Base-by-base conservation (phyloP, 2,329 filamentous ascomycete species). In the Fusarium austroafricanum region DNA sequence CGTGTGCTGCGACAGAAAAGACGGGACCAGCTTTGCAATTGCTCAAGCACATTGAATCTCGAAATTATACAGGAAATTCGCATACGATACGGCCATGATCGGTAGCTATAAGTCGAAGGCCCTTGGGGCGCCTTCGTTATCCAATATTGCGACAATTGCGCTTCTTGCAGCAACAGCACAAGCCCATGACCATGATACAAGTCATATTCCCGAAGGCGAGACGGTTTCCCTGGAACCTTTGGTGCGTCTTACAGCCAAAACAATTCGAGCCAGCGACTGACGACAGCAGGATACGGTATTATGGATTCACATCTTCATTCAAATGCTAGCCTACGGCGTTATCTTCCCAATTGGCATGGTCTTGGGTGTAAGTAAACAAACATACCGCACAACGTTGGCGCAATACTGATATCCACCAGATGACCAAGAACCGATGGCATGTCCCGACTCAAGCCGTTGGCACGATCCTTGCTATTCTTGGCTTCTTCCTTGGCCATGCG, bases 321-420 rank as follows among this genome's bases (percentile, higher is more conserved):
- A 97, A 85, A 91, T 90, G 78, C 76, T 96, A 60, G 89, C 94
- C 59, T 98, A 96, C 83, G 96, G 96, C 65, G 85, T 99, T 71
- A 87, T 98, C 61, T 98, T 97, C 75, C 96, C 96, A 12, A 85
- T 93, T 17, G 96, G 96, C 73, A 98, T 99, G 95, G 94, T 98
- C 40, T 83, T 97, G 18, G 95, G 95, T 61, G 92, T 96, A 87
- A 74, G 90, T 82, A 46, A 28, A 26, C 49, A 52, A 52, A 44
- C 1, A 18, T 43, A 18, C 26, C 29, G 14, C 53, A 14, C 33
- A 40, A 20, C 18, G 17, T 28, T 29, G 37, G 31, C 45, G 38
- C 11, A 28, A 11, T 18, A 38, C 55, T 71, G 45, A 65, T 28
- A 6, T 14, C 12, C 37, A 21, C 10, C 20, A 96, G 91, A 94